These are phyloP conservation scores for Rhodotorula sp. DNA, from an alignment of 1,284 basidiomycete species.

Conservation along the genomic window DNA sequence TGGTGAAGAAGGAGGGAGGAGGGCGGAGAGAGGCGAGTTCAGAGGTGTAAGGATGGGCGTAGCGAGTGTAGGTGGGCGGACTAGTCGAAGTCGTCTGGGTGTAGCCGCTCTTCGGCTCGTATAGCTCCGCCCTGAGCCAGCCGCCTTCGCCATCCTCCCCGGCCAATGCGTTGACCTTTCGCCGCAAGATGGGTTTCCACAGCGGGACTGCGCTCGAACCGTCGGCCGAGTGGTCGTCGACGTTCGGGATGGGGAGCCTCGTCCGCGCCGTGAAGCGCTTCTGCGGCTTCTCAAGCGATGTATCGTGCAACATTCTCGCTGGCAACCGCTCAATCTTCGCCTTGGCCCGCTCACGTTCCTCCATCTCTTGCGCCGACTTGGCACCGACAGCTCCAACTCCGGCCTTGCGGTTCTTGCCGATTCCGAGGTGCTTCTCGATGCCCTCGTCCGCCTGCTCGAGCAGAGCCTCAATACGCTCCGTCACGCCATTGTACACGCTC, in stretches of 20 bases:
- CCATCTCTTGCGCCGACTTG: conserved; percentile 5
- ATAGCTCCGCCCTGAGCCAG: conserved; percentile 26
- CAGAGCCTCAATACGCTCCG: conserved; percentile 78
- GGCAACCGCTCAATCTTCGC: conserved; percentile 20
- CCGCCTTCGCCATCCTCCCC: background rate
- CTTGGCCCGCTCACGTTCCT: background rate
- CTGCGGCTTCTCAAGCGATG: conserved; percentile 66
- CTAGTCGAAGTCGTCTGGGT: conserved; percentile 14
- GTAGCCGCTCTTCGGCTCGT: conserved; percentile 20
- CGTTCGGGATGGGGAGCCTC: conserved; percentile 57
- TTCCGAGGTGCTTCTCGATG: conserved; percentile 35
- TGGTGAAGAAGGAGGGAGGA: conserved; percentile 49
- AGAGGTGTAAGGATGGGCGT: conserved; percentile 38
- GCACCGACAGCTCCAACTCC: conserved; percentile 12
- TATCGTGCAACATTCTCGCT: conserved; percentile 26
- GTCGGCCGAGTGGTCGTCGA: conserved; percentile 57
- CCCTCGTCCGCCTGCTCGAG: conserved; percentile 66
- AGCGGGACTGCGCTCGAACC: conserved; percentile 67
- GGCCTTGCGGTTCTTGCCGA: conserved; percentile 32
- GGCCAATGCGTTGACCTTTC: conserved; percentile 8
- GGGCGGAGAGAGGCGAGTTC: conserved; percentile 31
- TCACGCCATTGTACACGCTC: conserved; percentile 70
- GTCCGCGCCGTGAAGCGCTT: conserved; percentile 61
- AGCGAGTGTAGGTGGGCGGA: conserved; percentile 29
- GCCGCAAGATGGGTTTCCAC: conserved; percentile 22